Evolutionary conservation across 805 yeast species (phyloP).

Genomic region (Candida tallmaniae): DNA sequence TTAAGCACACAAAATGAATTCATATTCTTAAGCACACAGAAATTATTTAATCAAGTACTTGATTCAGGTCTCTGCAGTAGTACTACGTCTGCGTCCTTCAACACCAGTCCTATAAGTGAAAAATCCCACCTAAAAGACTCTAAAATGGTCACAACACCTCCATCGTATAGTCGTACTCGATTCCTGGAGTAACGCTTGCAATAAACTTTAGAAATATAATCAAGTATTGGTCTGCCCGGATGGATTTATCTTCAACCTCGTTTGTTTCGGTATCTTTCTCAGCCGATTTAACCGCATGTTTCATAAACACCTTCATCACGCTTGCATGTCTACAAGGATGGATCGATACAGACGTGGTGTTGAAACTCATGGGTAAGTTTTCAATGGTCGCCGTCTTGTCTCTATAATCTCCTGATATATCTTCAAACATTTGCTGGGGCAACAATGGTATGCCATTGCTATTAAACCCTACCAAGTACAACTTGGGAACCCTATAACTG

Average conservation of each 20-base stretch:
- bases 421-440: slow-evolving; percentile 92
- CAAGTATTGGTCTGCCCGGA: slow-evolving; percentile 88
- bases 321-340: slow-evolving; percentile 96
- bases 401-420: slow-evolving; percentile 84
- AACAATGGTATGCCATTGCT: slow-evolving; percentile 79
- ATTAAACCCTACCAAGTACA: slow-evolving; percentile 85
- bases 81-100: no score
- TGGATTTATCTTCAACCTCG: slow-evolving; percentile 16
- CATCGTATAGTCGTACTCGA: slow-evolving; percentile 98
- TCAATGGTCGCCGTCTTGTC: slow-evolving; percentile 97
- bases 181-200: slow-evolving; percentile 96
- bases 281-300: slow-evolving; percentile 44
- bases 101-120: no score
- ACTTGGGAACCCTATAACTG: slow-evolving; percentile 91
- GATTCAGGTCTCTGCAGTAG: no score
- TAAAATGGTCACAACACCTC: slow-evolving; percentile 57
- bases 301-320: slow-evolving; percentile 87
- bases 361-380: slow-evolving; percentile 75
- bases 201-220: slow-evolving; percentile 89
- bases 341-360: slow-evolving; percentile 78
- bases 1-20: no score
- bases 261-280: slow-evolving; percentile 10
- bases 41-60: no score
- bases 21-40: no score
- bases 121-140: no score